Evolutionary conservation across 257 asterid species (phyloP).

Genomic region (Nicotiana noctiflora): DNA sequence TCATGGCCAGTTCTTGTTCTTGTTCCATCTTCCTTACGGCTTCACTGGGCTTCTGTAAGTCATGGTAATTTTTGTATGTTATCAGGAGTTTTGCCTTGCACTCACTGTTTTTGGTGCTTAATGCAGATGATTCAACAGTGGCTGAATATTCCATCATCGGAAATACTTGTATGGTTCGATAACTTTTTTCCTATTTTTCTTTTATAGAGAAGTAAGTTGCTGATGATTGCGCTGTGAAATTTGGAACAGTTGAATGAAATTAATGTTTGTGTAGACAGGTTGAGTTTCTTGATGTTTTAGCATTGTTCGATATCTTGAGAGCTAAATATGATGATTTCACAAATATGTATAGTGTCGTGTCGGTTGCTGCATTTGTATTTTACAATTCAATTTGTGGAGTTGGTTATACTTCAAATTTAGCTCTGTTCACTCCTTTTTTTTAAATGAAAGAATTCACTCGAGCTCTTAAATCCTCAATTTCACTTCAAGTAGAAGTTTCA

Average conservation of each 20-base stretch:
- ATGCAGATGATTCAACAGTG: slow-evolving; percentile 89
- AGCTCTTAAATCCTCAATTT: neutral
- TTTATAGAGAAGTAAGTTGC: neutral
- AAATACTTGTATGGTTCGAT: slow-evolving; percentile 61
- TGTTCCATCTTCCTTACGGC: slow-evolving; percentile 88
- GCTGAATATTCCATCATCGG: slow-evolving; percentile 66
- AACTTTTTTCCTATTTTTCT: neutral
- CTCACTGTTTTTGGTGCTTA: slow-evolving; percentile 17
- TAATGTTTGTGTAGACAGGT: neutral
- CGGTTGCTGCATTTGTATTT: neutral
- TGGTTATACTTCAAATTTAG: neutral
- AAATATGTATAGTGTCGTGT: neutral
- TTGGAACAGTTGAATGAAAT: neutral
- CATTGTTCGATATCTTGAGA: neutral
- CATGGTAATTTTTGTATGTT: slow-evolving; percentile 11
- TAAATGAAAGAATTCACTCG: neutral
- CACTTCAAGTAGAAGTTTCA: neutral
- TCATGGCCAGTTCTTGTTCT: slow-evolving; percentile 97
- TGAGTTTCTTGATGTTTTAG: neutral
- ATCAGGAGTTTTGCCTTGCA: slow-evolving; percentile 1
- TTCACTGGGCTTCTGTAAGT: slow-evolving; percentile 99
- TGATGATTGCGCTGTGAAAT: neutral
- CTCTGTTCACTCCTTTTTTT: neutral
- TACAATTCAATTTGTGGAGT: neutral
- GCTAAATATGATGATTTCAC: neutral